phyloP scores from a whole-genome alignment of 352 stramenopile genomes.

The Bremia lactucae region DNA sequence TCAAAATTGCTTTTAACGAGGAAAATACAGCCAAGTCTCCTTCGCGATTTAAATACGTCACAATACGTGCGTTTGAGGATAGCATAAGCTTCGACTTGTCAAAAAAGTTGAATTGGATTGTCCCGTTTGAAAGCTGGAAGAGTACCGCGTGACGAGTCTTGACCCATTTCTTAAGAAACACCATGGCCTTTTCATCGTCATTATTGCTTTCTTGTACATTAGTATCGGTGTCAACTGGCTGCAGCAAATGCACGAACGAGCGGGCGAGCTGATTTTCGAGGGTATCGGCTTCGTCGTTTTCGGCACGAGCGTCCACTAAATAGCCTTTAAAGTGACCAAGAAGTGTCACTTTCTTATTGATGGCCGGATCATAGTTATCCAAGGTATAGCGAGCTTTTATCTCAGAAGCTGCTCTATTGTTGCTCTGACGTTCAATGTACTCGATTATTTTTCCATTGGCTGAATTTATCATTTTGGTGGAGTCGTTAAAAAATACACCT shows the following conservation, averaged over 20 bases:
- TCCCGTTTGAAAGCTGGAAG: conserved; percentile 94
- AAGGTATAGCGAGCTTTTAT: conserved; percentile 32
- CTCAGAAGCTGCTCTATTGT: conserved; percentile 18
- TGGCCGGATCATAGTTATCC: conserved; percentile 63
- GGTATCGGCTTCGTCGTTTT: conserved; percentile 37
- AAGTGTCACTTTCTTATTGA: conserved; percentile 98
- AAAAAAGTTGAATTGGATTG: conserved; percentile 94
- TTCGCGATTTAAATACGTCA: conserved; percentile 85
- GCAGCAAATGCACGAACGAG: conserved; percentile 13
- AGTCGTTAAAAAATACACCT: conserved; percentile 99
- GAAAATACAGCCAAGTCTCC: conserved; percentile 44
- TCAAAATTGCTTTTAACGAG: conserved; percentile 45
- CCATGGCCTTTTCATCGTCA: conserved; percentile 30
- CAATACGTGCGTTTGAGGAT: conserved; percentile 77
- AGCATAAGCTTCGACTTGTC: conserved; percentile 94
- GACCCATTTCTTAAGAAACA: conserved; percentile 98
- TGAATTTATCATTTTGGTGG: conserved; percentile 94
- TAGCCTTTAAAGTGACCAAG: conserved; percentile 97
- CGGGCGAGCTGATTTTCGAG: conserved; percentile 33
- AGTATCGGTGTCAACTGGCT: conserved; percentile 16
- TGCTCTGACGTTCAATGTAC: conserved; percentile 89
- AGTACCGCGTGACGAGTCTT: conserved; percentile 96
- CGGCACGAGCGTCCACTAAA: conserved; percentile 79
- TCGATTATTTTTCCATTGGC: conserved; percentile 83
- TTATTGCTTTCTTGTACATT: conserved; percentile 5